Conservation (phyloP, 768 basidiomycete genomes). For the Lyophyllum shimeji region DNA sequence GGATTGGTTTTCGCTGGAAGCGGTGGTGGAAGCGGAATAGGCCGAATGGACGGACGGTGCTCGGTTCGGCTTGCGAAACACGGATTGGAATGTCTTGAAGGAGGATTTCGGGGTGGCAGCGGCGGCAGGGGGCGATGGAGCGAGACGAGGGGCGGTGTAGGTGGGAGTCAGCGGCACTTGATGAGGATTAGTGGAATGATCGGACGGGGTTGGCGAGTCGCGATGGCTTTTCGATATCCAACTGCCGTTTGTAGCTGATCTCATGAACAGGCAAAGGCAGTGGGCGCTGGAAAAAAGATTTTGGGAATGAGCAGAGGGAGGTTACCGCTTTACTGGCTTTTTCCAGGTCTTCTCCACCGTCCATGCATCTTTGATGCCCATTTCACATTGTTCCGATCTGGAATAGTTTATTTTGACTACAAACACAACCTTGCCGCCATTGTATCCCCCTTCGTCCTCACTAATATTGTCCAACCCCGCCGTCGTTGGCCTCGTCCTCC, state of each 20-base stretch:
- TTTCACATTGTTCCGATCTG: slow-evolving; percentile 16
- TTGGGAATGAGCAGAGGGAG: neutral
- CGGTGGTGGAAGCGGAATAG: slow-evolving; percentile 43
- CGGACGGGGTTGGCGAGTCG: slow-evolving; percentile 31
- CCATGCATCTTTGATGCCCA: slow-evolving; percentile 17
- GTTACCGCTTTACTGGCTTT: slow-evolving; percentile 6
- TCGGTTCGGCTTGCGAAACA: slow-evolving; percentile 49
- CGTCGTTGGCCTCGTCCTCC: neutral
- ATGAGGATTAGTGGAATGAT: slow-evolving; percentile 26
- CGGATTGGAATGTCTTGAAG: slow-evolving; percentile 48
- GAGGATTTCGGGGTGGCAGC: slow-evolving; percentile 21
- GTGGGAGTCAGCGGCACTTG: slow-evolving; percentile 45
- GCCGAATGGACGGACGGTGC: slow-evolving; percentile 51
- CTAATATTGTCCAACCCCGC: neutral
- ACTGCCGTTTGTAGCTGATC: slow-evolving; percentile 34
- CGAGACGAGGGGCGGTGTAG: slow-evolving; percentile 35
- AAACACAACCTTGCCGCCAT: neutral
- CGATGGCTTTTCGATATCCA: slow-evolving; percentile 42
- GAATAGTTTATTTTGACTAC: neutral
- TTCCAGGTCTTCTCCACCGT: slow-evolving; percentile 1
- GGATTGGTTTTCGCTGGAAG: slow-evolving; percentile 37
- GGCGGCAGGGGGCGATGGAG: slow-evolving; percentile 33
- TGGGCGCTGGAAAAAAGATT: slow-evolving; percentile 3
- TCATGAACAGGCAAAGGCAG: slow-evolving; percentile 31
- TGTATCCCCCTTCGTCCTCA: slow-evolving; percentile 4